phyloP scores from a whole-genome alignment of 1,284 basidiomycete species.

The Rhodotorula mucilaginosa region DNA sequence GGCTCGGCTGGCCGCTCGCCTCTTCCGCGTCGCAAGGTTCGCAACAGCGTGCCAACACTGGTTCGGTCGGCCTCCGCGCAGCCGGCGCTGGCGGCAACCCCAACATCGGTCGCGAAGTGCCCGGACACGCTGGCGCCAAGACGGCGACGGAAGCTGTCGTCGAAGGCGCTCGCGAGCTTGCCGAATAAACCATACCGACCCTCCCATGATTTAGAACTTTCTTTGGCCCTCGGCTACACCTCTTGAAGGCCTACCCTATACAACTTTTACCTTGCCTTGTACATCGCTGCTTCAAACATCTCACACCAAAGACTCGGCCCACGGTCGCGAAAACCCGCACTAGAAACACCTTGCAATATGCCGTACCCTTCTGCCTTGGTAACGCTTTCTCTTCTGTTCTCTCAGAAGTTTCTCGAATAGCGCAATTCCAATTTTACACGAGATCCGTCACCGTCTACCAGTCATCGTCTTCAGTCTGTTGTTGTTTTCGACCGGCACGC shows the following conservation, averaged over 20 bases:
- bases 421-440: background rate
- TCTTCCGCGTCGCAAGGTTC: background rate
- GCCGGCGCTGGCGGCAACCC: conserved; percentile 13
- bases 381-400: background rate
- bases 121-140: conserved; percentile 39
- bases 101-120: conserved; percentile 25
- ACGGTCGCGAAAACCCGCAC: too few species aligned
- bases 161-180: conserved; percentile 19
- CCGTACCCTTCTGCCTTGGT: background rate
- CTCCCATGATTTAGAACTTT: too few species aligned
- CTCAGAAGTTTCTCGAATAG: background rate
- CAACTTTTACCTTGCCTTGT: too few species aligned
- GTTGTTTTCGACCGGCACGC: conserved; percentile 18
- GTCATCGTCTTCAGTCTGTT: conserved; percentile 23
- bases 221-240: background rate
- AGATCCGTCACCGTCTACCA: conserved; percentile 8
- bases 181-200: background rate
- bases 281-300: too few species aligned
- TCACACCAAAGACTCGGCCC: too few species aligned
- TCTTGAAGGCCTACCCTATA: too few species aligned
- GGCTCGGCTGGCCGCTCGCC: conserved; percentile 52
- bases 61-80: conserved; percentile 38
- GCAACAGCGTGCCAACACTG: conserved; percentile 27
- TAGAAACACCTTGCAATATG: too few species aligned
- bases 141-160: conserved; percentile 37